Evolutionary conservation across 192 early-diverging fungal genomes (phyloP), one percentile per base, ranked within the genome.

Genomic region (Gryganskiella cystojenkinii): DNA sequence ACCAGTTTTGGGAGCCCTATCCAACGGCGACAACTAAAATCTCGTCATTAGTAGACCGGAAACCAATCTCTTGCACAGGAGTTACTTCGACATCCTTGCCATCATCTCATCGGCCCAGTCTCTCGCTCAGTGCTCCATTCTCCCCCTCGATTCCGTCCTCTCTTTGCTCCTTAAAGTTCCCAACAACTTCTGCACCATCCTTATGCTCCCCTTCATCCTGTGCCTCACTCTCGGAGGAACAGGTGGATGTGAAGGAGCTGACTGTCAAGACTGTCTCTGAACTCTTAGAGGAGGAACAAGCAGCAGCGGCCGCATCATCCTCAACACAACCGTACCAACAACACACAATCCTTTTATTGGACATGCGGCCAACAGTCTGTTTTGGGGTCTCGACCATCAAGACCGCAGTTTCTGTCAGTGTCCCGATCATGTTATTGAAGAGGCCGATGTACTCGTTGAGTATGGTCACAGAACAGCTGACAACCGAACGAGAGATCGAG

Each of bases 401-500:
- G 30, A 59, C 71, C 5, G 86, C 92, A 9, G 80, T 95, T 35
- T 90, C 85, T 63, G 82, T 96, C 49, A 86, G 82, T 51, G 84
- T 91, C 9, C 91, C 94, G 31, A 90, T 85, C 10, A 94, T 92
- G 17, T 82, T 96, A 24, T 80, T 94, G 44, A 90, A 89, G 63
- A 70, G 93, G 52, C 73, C 82, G 31, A 86, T 88, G 24, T 92
- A 91, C 63, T 85, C 89, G 5, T 71, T 91, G 14, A 86, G 88
- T 44, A 89, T 90, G 70, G 73, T 94, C 55, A 80, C 83, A 49
- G 81, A 81, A 56, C 83, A 86, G 27, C 69, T 91, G 44, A 85
- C 84, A 0, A 70, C 82, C 8, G 86, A 90, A 15, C 66, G 52
- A 4, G 85, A 88, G 34, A 76, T 80, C 28, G 61, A 76, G 3